Evolutionary conservation across 768 basidiomycete genomes (phyloP).

Genomic region (Xerocomellus intermedius): DNA sequence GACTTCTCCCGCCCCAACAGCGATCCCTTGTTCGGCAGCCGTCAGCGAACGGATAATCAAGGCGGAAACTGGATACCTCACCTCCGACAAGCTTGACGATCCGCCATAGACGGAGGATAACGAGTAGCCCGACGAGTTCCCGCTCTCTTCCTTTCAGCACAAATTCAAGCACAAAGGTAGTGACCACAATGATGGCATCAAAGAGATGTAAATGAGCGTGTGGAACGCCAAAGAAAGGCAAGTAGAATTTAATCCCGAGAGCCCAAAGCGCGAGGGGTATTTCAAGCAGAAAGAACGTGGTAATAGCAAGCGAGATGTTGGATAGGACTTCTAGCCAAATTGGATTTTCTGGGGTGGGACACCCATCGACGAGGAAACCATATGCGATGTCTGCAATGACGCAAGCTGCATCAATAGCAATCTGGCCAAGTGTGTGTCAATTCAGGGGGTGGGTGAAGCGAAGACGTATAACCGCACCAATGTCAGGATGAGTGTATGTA

Average conservation of each 20-base stretch:
- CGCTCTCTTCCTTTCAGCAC: conserved; percentile 64
- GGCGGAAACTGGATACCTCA: conserved; percentile 20
- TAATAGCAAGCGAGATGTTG: conserved; percentile 64
- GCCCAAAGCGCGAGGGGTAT: conserved; percentile 70
- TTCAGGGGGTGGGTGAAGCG: conserved; percentile 15
- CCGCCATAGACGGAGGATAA: conserved; percentile 78
- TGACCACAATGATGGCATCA: conserved; percentile 67
- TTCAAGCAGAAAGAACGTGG: conserved; percentile 72
- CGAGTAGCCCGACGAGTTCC: conserved; percentile 68
- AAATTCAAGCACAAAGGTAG: conserved; percentile 73
- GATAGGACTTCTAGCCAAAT: conserved; percentile 63
- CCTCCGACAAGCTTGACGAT: conserved; percentile 72
- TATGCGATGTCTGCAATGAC: conserved; percentile 74
- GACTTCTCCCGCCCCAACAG: conserved; percentile 72
- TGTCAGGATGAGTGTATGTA: conserved; percentile 58
- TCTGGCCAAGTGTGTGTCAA: conserved; percentile 34
- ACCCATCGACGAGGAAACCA: conserved; percentile 57
- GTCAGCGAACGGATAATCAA: background rate
- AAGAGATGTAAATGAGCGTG: conserved; percentile 71
- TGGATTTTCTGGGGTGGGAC: conserved; percentile 46
- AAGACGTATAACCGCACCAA: conserved; percentile 45
- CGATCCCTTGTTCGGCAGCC: conserved; percentile 50
- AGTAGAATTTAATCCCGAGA: conserved; percentile 58
- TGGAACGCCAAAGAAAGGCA: conserved; percentile 53
- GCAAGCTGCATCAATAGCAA: conserved; percentile 61